Evolutionary conservation across 805 yeast genomes (phyloP), one percentile per base, ranked within the genome.

Genomic region (Saturnispora silvae): DNA sequence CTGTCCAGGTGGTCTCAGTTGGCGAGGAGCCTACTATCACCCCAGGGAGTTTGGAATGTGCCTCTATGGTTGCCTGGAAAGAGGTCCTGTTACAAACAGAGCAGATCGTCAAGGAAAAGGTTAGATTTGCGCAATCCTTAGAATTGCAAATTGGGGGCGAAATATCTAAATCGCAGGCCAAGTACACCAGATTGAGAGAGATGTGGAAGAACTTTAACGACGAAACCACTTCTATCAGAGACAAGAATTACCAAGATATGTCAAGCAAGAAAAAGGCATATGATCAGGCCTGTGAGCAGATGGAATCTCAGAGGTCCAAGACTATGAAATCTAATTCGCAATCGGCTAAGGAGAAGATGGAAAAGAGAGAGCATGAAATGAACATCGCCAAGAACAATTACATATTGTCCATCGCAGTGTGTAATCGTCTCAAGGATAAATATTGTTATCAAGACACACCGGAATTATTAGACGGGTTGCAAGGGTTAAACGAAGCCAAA

Each of bases 41-140:
- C 0, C 97, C 98, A 0, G 98, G 99, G 0, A 85, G 96, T 0
- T 64, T 89, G 34, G 97, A 92, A 53, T 70, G 82, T 45, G 95
- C 96, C 0, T 67, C 82, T 13, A 61, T 87, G 44, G 94, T 83
- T 10, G 73, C 94, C 2, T 89, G 98, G 98, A 84, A 73, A 31
- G 94, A 85, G 45, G 72, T 87, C 5, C 67, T 89, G 41, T 68
- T 81, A 3, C 92, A 84, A 52, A 83, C 95, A 1, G 96, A 87
- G 57, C 62, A 68, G 18, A 71, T 82, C 27, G 79, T 95, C 26
- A 72, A 67, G 37, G 94, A 82, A 47, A 77, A 75, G 47, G 53
- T 56, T 19, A 59, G 67, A 35, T 67, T 87, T 33, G 68, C 81
- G 10, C 60, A 61, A 27, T 86, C 81, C 36, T 57, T 87, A 37